Percentiles rank a stretch among this genome's conserved stretches.
phyloP scores from a whole-genome alignment of 2,329 filamentous ascomycete genomes.

The Colletotrichum sp. region DNA sequence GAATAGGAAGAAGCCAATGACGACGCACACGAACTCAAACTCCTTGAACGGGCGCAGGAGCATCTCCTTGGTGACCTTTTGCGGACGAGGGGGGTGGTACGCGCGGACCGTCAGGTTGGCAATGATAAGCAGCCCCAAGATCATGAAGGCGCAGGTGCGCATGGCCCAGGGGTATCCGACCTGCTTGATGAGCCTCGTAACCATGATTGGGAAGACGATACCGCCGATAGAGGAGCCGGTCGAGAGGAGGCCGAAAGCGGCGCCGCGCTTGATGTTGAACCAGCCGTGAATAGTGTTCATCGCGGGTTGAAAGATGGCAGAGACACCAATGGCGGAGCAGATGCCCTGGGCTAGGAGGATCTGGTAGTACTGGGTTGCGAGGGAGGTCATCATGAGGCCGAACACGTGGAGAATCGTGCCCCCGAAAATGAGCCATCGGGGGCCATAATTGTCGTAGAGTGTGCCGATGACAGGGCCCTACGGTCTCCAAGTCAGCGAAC shows the following conservation, averaged over 20 bases:
- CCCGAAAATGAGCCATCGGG: constrained; percentile 55
- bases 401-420: constrained; percentile 64
- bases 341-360: constrained; percentile 44
- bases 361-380: constrained; percentile 48
- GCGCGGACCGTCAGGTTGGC: constrained; percentile 37
- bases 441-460: constrained; percentile 67
- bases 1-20: constrained; percentile 37
- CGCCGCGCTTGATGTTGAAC: constrained; percentile 37
- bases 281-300: constrained; percentile 35
- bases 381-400: constrained; percentile 66
- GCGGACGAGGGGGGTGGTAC: constrained; percentile 25
- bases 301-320: constrained; percentile 37
- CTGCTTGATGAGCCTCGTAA: constrained; percentile 35
- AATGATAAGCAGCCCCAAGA: constrained; percentile 36
- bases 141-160: constrained; percentile 41
- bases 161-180: constrained; percentile 46
- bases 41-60: constrained; percentile 36
- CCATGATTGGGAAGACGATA: constrained; percentile 45
- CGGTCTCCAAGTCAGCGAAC: not conserved
- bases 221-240: constrained; percentile 42
- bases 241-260: constrained; percentile 38
- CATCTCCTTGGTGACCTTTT: constrained; percentile 33
- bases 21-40: constrained; percentile 33
- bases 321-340: constrained; percentile 39
- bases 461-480: constrained; percentile 66